These are phyloP conservation scores for Phytomonas sp. DNA, from an alignment of 208 protist species.

Conservation along the genomic window DNA sequence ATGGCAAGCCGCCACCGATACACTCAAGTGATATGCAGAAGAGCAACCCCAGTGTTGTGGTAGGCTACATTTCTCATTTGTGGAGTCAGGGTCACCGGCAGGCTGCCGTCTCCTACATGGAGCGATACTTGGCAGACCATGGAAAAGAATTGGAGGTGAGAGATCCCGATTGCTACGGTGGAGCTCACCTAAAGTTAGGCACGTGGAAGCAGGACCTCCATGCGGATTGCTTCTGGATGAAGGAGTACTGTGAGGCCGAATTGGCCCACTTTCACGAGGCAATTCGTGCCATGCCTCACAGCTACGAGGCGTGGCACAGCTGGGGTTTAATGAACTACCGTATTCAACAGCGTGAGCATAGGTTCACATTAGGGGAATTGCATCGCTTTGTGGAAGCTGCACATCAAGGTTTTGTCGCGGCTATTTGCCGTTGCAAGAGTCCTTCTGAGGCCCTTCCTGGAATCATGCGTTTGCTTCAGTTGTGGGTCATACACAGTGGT, in stretches of 20 bases:
- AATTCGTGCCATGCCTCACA: conserved; percentile 65
- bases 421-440: conserved; percentile 85
- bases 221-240: conserved; percentile 79
- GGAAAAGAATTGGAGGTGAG: conserved; percentile 46
- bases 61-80: conserved; percentile 75
- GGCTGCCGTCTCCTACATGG: conserved; percentile 65
- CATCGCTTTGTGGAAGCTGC: conserved; percentile 83
- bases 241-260: conserved; percentile 52
- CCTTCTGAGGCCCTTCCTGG: conserved; percentile 90
- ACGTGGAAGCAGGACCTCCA: conserved; percentile 85
- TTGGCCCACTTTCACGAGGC: conserved; percentile 79
- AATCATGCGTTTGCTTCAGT: conserved; percentile 96
- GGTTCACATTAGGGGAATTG: conserved; percentile 57
- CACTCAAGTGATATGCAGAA: conserved; percentile 1
- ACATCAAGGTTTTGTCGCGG: conserved; percentile 95
- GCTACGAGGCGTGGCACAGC: conserved; percentile 95
- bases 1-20: conserved; percentile 25
- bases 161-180: conserved; percentile 55
- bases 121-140: conserved; percentile 59
- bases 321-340: conserved; percentile 98
- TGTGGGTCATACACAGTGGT: conserved; percentile 96
- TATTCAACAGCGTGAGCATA: conserved; percentile 81
- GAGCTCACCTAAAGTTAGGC: conserved; percentile 68
- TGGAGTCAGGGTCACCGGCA: conserved; percentile 77
- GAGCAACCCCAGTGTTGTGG: conserved; percentile 19